phyloP scores from a whole-genome alignment of 495 filamentous ascomycete species.

The Friedmanniomyces simplex region DNA sequence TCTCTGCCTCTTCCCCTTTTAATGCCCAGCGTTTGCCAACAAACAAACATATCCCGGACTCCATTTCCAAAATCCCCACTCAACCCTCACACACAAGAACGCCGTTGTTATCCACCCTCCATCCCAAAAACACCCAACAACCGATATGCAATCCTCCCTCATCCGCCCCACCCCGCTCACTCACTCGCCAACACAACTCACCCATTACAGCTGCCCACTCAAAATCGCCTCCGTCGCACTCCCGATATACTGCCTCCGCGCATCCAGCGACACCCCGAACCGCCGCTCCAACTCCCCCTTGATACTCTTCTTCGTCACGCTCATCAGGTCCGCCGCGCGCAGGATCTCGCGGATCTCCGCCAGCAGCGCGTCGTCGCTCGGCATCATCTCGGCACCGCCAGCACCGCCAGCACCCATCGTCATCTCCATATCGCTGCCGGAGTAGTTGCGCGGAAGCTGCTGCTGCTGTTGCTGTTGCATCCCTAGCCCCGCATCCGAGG shows the following conservation, averaged over 20 bases:
- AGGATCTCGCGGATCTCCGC: constrained; percentile 93
- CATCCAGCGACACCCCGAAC: constrained; percentile 72
- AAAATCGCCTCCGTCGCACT: constrained; percentile 65
- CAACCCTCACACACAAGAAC: no score
- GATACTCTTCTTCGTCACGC: constrained; percentile 95
- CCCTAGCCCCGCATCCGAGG: constrained; percentile 45
- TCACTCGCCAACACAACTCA: not conserved
- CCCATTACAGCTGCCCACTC: constrained; percentile 51
- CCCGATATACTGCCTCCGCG: constrained; percentile 76
- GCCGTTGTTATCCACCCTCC: no score
- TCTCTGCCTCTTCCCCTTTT: no score
- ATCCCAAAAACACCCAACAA: not conserved
- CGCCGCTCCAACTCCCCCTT: constrained; percentile 84
- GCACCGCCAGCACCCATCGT: constrained; percentile 44
- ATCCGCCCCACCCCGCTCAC: no score
- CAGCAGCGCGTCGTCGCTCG: constrained; percentile 78
- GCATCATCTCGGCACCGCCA: constrained; percentile 46
- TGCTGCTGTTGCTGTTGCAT: no score
- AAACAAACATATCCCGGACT: no score
- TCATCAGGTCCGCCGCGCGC: constrained; percentile 87
- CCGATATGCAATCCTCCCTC: no score
- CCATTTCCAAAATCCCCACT: no score
- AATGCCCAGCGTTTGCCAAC: no score
- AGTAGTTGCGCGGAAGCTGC: constrained; percentile 15
- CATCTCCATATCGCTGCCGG: constrained; percentile 49